phyloP scores from a whole-genome alignment of 768 basidiomycete genomes.

The Mycena leptocephala region DNA sequence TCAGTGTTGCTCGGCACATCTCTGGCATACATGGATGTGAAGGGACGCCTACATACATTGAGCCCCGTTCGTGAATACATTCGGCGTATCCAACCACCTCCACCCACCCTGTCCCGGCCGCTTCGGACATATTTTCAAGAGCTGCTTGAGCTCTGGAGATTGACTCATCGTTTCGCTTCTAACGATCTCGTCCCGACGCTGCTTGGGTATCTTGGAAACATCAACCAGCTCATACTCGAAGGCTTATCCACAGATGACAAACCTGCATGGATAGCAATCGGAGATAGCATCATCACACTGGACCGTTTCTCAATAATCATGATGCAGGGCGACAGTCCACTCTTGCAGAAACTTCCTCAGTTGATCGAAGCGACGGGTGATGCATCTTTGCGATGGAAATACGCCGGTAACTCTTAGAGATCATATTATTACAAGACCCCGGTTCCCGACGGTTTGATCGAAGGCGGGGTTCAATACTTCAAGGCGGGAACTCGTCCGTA shows the following conservation, averaged over 20 bases:
- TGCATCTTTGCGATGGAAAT: slow-evolving; percentile 4
- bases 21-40: background rate
- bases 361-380: too few species aligned
- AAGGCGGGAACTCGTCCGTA: background rate
- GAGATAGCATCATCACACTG: too few species aligned
- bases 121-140: background rate
- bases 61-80: too few species aligned
- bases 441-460: too few species aligned
- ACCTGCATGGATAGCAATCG: too few species aligned
- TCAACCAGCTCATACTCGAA: background rate
- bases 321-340: too few species aligned
- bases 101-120: too few species aligned
- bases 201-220: background rate
- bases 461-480: background rate
- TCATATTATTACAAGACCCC: background rate
- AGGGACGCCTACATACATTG: background rate
- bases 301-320: too few species aligned
- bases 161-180: background rate
- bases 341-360: too few species aligned
- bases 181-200: background rate
- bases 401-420: background rate
- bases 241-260: too few species aligned
- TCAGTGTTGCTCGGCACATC: background rate
- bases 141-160: background rate
- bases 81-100: too few species aligned